Evolutionary conservation across 495 filamentous ascomycete genomes (phyloP), one percentile per base, ranked within the genome.

Genomic region (Aspergillus diversus): DNA sequence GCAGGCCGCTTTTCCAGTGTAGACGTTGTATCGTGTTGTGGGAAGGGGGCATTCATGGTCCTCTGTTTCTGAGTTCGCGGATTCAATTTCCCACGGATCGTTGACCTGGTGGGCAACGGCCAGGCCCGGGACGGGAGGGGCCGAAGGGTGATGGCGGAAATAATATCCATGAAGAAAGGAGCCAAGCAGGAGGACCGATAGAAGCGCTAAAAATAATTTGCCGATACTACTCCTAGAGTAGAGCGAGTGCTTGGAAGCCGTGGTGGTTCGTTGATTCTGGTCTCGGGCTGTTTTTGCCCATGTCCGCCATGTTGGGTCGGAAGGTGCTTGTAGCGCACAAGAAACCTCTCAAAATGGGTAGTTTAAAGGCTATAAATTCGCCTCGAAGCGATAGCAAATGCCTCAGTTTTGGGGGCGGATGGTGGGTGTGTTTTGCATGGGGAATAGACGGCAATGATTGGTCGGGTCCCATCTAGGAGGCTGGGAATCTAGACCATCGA

Each of bases 41-140:
- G 61, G 61, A 16, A 56, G 55, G 21, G 61, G 46, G 33, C 59
- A 61, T 42, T 46, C 21, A 50, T 59, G 42, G 34, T 27, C n/a
- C 21, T 17, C 54, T 4, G 35, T 3, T 9, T 2, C 35, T 9
- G 11, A 9, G 35, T 39, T 43, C 8, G 39, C 27, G 34, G 33
- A 4, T 42, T 42, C 37, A n/a, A n/a, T n/a, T n/a, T n/a, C n/a
- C 37, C 37, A 42, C 3, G 37, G 5, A 37, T 27, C 21, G 33
- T 17, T 43, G 54, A 42, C 46, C 13, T 49, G 6, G 43, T 7
- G 43, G 43, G 43, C 9, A 13, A n/a, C 7, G 15, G 43, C 43
- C 16, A n/a, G n/a, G n/a, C n/a, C n/a, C n/a, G 43, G 15, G 43
- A 15, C 15, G 43, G 6, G n/a, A 49, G 46, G 46, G n/a, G 46